Evolutionary conservation across 768 basidiomycete genomes (phyloP).

Genomic region (Tubosaeta brunneosetosa): DNA sequence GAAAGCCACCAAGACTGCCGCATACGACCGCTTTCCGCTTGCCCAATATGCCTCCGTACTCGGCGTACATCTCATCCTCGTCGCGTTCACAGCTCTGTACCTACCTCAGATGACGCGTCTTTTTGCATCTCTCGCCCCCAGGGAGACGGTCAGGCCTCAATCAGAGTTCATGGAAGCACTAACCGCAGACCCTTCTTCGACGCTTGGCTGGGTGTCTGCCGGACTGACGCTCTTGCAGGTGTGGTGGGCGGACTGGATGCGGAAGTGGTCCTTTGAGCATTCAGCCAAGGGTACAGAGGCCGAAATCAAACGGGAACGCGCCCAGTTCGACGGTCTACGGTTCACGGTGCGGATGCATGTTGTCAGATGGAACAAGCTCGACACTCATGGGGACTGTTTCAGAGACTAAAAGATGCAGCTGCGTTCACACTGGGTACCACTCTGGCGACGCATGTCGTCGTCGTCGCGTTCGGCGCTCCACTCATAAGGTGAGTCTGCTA

Average conservation of each 20-base stretch:
- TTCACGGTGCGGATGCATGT: conserved; percentile 34
- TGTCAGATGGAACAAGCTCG: not conserved
- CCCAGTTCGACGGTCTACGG: conserved; percentile 34
- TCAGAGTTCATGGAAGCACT: conserved; percentile 63
- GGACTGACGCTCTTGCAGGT: conserved; percentile 53
- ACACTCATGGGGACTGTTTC: conserved; percentile 2
- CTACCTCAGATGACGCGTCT: conserved; percentile 60
- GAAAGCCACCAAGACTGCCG: not conserved
- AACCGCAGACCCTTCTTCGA: conserved; percentile 55
- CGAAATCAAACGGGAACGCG: conserved; percentile 41
- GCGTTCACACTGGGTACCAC: conserved; percentile 49
- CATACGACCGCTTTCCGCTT: conserved; percentile 39
- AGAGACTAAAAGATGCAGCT: conserved; percentile 53
- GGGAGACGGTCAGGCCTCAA: conserved; percentile 57
- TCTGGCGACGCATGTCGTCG: conserved; percentile 40
- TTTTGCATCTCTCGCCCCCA: conserved; percentile 33
- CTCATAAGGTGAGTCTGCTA: conserved; percentile 43
- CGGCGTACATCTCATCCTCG: conserved; percentile 61
- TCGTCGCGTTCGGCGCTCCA: conserved; percentile 76
- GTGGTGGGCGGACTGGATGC: conserved; percentile 72
- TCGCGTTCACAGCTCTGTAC: conserved; percentile 61
- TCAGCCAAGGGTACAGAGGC: conserved; percentile 38
- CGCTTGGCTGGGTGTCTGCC: conserved; percentile 51
- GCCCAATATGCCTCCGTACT: conserved; percentile 62
- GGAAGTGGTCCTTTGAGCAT: conserved; percentile 51